phyloP scores from a whole-genome alignment of 2,329 filamentous ascomycete genomes.

The Pseudocercospora vitis region DNA sequence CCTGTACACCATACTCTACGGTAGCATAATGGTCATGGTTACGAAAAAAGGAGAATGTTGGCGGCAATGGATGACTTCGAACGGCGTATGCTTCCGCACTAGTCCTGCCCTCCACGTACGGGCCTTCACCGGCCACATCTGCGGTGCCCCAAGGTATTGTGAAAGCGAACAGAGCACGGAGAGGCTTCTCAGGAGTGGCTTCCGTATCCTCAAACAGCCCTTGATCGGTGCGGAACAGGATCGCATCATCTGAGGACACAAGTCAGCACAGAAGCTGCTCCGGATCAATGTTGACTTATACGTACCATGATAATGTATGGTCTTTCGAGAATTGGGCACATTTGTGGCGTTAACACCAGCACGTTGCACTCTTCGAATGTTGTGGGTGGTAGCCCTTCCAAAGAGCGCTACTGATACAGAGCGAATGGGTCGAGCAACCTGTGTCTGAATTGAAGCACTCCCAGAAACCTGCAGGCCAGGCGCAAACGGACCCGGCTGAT shows the following conservation, averaged over 20 bases:
- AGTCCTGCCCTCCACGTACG: not conserved
- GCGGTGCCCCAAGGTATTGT: not conserved
- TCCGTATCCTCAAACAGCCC: not conserved
- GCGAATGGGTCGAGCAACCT: not conserved
- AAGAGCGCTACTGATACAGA: not conserved
- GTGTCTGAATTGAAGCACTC: not conserved
- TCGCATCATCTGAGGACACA: not conserved
- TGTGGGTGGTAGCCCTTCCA: not conserved
- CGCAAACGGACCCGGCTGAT: not conserved
- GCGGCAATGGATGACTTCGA: not conserved
- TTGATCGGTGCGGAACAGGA: not conserved
- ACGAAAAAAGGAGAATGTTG: not conserved
- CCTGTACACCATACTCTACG: conserved; percentile 2
- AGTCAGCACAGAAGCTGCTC: not conserved
- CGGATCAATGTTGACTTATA: not conserved
- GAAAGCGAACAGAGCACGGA: not conserved
- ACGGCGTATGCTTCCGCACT: not conserved
- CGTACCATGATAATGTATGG: not conserved
- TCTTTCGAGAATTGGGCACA: too few relatives aligned
- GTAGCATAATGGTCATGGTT: not conserved
- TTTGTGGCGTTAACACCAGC: not conserved
- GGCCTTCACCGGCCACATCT: not conserved
- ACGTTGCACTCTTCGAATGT: not conserved
- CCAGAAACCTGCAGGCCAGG: not conserved
- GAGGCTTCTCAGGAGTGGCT: not conserved